A percentile compares a stretch with the other conserved stretches of the same genome.
Evolutionary conservation across 148 eudicot genomes (phyloP).

Genomic region (Polygonum maritimum): DNA sequence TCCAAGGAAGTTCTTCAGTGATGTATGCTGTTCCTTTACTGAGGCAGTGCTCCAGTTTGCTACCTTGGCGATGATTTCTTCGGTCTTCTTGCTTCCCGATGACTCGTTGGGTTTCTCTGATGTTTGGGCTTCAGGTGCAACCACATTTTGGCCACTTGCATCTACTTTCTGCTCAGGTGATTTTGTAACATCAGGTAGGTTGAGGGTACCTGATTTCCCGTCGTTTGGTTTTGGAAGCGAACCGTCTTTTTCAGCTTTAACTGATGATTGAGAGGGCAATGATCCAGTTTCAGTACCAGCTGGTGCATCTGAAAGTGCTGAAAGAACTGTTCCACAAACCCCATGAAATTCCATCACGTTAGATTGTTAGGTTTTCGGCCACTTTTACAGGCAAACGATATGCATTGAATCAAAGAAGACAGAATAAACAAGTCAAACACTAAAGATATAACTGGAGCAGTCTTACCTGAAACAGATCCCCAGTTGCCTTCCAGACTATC

Average conservation of each 20-base stretch:
- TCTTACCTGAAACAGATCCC: conserved; percentile 65
- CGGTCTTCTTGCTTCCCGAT: conserved; percentile 40
- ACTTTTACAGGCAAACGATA: background rate
- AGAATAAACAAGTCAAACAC: background rate
- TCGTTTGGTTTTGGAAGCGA: conserved; percentile 9
- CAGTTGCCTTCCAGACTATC: conserved; percentile 60
- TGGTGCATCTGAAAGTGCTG: conserved; percentile 19
- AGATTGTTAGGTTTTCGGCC: background rate
- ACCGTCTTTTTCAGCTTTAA: conserved; percentile 5
- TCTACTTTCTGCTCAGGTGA: background rate
- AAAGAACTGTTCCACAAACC: conserved; percentile 18
- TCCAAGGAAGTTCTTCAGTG: conserved; percentile 53
- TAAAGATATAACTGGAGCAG: background rate
- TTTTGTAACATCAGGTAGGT: background rate
- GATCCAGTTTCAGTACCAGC: conserved; percentile 18
- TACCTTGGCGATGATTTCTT: conserved; percentile 60
- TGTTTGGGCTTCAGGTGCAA: conserved; percentile 25
- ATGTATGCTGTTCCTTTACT: conserved; percentile 20
- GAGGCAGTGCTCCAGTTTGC: conserved; percentile 44
- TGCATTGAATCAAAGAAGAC: background rate
- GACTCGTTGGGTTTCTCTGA: conserved; percentile 27
- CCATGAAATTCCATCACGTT: background rate
- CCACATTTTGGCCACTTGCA: conserved; percentile 12
- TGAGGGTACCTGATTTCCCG: background rate
- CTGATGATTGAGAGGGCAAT: conserved; percentile 10